Percentiles rank a stretch among this genome's conserved stretches.
phyloP scores from a whole-genome alignment of 371 early-diverging fungal species.

The Rhizopus arrhizus region DNA sequence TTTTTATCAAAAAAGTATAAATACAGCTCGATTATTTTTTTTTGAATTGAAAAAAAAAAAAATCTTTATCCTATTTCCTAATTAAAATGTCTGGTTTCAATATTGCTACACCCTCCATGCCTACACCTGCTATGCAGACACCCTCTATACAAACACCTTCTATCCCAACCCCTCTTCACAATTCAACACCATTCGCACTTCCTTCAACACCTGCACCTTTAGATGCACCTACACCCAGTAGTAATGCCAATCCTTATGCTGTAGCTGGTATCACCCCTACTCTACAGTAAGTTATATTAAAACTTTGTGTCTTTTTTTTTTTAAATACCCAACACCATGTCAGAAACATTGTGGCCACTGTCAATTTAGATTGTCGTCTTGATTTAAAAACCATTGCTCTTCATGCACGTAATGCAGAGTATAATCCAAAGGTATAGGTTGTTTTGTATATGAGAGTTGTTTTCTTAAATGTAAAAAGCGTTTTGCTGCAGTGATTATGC shows the following conservation, averaged over 20 bases:
- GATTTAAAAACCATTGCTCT: constrained; percentile 99
- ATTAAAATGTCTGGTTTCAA: constrained; percentile 50
- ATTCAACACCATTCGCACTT: constrained; percentile 47
- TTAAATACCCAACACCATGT: background rate
- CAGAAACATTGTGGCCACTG: constrained; percentile 99
- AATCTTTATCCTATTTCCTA: too few species aligned
- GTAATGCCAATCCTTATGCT: constrained; percentile 57
- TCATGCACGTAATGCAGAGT: constrained; percentile 99
- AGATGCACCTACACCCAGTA: constrained; percentile 57
- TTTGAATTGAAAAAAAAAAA: constrained; percentile 1
- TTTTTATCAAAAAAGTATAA: constrained; percentile 17
- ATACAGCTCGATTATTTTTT: constrained; percentile 4
- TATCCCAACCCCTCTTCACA: constrained; percentile 49
- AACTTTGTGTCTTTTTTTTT: constrained; percentile 13
- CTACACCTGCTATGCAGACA: constrained; percentile 50
- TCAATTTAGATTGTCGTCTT: constrained; percentile 98
- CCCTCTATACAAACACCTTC: constrained; percentile 56
- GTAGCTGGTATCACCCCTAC: constrained; percentile 81
- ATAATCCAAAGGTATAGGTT: constrained; percentile 97
- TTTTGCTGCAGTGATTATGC: constrained; percentile 99
- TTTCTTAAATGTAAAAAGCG: constrained; percentile 65
- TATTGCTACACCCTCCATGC: constrained; percentile 53
- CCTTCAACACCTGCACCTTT: constrained; percentile 56
- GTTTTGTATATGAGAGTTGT: background rate
- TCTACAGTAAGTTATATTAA: constrained; percentile 73